These are phyloP conservation scores for Tetracentron sinense DNA, from an alignment of 164 flowering plant species.

Conservation along the genomic window DNA sequence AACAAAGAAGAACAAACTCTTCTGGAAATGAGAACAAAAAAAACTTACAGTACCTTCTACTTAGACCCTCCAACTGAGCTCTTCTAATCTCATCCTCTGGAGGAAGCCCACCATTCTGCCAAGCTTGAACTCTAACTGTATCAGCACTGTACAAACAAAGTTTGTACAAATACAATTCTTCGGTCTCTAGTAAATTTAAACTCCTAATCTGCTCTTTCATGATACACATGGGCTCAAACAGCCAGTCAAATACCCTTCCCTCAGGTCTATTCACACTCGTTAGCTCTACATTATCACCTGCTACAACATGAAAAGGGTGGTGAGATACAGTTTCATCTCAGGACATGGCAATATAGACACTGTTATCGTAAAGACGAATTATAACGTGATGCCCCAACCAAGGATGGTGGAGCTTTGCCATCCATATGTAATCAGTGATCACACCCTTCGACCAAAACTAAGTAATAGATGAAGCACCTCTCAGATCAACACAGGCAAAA, in stretches of 20 bases:
- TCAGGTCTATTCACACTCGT: conserved; percentile 38
- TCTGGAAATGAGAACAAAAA: neutral
- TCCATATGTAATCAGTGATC: no score
- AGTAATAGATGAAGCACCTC: no score
- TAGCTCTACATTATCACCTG: conserved; percentile 35
- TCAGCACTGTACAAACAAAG: conserved; percentile 28
- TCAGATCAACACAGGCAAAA: no score
- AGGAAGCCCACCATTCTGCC: conserved; percentile 39
- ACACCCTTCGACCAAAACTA: no score
- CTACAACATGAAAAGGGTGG: conserved; percentile 1
- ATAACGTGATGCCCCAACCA: no score
- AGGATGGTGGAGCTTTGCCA: no score
- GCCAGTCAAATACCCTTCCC: conserved; percentile 46
- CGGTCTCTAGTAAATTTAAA: conserved; percentile 23
- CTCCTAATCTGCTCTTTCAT: conserved; percentile 37
- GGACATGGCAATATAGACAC: no score
- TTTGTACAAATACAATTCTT: conserved; percentile 27
- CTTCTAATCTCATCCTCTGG: conserved; percentile 35
- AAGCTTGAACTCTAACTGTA: conserved; percentile 23
- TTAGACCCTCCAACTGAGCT: conserved; percentile 37
- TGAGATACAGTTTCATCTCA: neutral
- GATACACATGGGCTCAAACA: conserved; percentile 38
- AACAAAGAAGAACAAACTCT: neutral
- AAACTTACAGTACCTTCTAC: conserved; percentile 28
- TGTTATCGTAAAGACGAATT: no score